phyloP scores from a whole-genome alignment of 2,329 filamentous ascomycete genomes.

The Fusarium sp. region DNA sequence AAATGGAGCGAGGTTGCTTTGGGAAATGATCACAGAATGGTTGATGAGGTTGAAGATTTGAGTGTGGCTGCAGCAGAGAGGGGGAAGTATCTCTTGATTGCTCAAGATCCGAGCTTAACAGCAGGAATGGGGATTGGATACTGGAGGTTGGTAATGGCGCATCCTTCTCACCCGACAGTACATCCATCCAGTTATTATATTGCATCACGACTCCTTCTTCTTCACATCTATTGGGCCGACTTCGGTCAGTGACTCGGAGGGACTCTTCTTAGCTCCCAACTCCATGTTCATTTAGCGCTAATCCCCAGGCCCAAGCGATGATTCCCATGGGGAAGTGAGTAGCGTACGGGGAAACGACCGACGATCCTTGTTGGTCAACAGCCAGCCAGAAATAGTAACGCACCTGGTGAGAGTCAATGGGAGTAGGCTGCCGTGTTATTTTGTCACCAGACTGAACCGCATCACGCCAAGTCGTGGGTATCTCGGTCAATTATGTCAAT shows the following conservation, averaged over 20 bases:
- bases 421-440: fast-evolving
- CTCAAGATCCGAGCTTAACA: neutral
- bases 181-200: neutral
- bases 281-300: slow-evolving; percentile 13
- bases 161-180: neutral
- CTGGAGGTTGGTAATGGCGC: too few relatives aligned
- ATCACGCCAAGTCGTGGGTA: slow-evolving; percentile 15
- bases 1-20: neutral
- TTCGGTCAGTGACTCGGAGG: slow-evolving; percentile 34
- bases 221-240: slow-evolving; percentile 2
- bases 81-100: fast-evolving
- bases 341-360: slow-evolving; percentile 24
- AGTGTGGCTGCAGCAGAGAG: neutral
- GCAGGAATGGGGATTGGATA: too few relatives aligned
- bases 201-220: slow-evolving; percentile 20
- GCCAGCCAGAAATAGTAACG: neutral
- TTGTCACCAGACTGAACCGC: neutral
- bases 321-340: slow-evolving; percentile 32
- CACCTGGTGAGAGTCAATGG: fast-evolving
- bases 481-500: slow-evolving; percentile 32
- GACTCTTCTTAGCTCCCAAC: slow-evolving; percentile 22
- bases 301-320: slow-evolving; percentile 25
- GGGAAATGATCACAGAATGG: slow-evolving; percentile 20
- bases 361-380: slow-evolving; percentile 1
- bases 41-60: neutral